These are phyloP conservation scores for Wickerhamia fluorescens DNA, from an alignment of 805 yeast genomes.

Conservation along the genomic window DNA sequence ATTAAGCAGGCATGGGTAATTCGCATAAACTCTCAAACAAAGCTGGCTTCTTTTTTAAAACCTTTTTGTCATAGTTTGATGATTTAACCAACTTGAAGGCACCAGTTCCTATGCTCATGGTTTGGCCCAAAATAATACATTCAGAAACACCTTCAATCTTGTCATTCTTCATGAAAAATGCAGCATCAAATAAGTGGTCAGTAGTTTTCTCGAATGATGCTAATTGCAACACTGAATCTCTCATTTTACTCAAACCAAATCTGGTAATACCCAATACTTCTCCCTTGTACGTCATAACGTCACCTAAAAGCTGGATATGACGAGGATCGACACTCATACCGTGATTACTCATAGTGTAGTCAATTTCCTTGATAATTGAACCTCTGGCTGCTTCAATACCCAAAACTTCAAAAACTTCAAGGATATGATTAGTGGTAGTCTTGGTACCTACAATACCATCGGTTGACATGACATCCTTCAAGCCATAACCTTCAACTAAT, in stretches of 20 bases:
- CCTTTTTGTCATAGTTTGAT: slow-evolving; percentile 38
- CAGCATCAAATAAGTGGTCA: slow-evolving; percentile 96
- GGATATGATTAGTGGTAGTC: slow-evolving; percentile 85
- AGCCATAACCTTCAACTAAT: slow-evolving; percentile 95
- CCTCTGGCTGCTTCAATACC: slow-evolving; percentile 98
- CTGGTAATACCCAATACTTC: slow-evolving; percentile 97
- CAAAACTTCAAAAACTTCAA: slow-evolving; percentile 81
- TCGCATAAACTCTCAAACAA: slow-evolving; percentile 38
- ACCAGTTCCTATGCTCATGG: slow-evolving; percentile 97
- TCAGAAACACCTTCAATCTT: slow-evolving; percentile 96
- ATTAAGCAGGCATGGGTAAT: too few species aligned
- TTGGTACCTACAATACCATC: slow-evolving; percentile 90
- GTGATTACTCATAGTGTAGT: slow-evolving; percentile 96
- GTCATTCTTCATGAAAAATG: slow-evolving; percentile 95
- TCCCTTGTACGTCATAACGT: slow-evolving; percentile 98
- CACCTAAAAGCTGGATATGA: slow-evolving; percentile 94
- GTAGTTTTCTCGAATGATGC: slow-evolving; percentile 98
- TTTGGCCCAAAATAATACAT: slow-evolving; percentile 94
- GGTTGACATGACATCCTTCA: slow-evolving; percentile 93
- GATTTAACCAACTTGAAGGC: slow-evolving; percentile 78
- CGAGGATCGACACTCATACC: slow-evolving; percentile 99
- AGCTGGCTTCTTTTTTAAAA: slow-evolving; percentile 36
- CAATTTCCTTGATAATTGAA: slow-evolving; percentile 89
- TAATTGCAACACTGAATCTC: slow-evolving; percentile 93
- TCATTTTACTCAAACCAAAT: slow-evolving; percentile 96